A percentile compares a stretch with the other conserved stretches of the same genome.
These are phyloP conservation scores for Boechera divaricarpa DNA, from an alignment of 345 rosid genomes.

Conservation along the genomic window DNA sequence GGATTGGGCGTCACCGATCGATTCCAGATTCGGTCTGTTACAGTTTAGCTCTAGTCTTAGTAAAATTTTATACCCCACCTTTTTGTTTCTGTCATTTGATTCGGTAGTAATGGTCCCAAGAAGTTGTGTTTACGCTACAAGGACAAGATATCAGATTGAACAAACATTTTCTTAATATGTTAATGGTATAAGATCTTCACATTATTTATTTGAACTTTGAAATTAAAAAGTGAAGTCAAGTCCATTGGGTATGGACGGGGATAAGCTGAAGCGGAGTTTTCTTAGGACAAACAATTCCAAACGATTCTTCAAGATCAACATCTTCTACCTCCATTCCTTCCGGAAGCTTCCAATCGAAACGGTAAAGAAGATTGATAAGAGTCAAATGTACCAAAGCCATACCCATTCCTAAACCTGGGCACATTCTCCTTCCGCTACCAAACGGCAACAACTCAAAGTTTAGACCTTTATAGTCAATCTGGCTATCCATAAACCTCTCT, in stretches of 20 bases:
- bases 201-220: not conserved
- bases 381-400: slow-evolving; percentile 50
- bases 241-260: slow-evolving; percentile 35
- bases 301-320: slow-evolving; percentile 57
- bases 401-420: slow-evolving; percentile 61
- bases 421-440: slow-evolving; percentile 66
- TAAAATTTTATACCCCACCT: not conserved
- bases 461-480: slow-evolving; percentile 57
- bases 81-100: too few species aligned
- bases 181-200: too few species aligned
- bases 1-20: too few species aligned
- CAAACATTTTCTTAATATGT: slow-evolving; percentile 4
- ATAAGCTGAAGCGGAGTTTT: slow-evolving; percentile 54
- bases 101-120: too few species aligned
- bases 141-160: slow-evolving; percentile 4
- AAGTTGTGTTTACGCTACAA: too few species aligned
- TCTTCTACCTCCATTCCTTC: slow-evolving; percentile 49
- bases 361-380: slow-evolving; percentile 54
- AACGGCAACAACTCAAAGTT: slow-evolving; percentile 62
- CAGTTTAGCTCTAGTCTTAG: slow-evolving; percentile 40
- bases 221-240: not conserved
- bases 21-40: too few species aligned
- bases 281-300: slow-evolving; percentile 54
- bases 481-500: slow-evolving; percentile 33
- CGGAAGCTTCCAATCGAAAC: slow-evolving; percentile 61